Conservation (phyloP, 495 filamentous ascomycete species). For the Aspergillus olivimuriae region DNA sequence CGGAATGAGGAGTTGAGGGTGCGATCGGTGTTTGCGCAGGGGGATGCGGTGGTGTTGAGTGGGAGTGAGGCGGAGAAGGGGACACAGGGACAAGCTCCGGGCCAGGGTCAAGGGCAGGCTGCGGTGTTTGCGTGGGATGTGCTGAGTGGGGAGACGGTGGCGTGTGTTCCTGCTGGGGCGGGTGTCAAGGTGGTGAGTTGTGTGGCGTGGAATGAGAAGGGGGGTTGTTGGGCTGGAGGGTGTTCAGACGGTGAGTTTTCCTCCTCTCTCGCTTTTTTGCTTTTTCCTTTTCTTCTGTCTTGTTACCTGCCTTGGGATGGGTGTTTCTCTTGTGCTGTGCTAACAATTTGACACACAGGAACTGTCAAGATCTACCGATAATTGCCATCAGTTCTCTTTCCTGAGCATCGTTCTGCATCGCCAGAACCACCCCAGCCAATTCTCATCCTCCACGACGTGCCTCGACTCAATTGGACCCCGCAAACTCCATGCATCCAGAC, state of each 20-base stretch:
- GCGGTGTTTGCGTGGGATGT: conserved; percentile 82
- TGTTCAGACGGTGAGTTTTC: conserved; percentile 49
- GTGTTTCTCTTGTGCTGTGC: conserved; percentile 5
- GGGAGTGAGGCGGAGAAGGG: conserved; percentile 63
- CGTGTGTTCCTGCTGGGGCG: conserved; percentile 51
- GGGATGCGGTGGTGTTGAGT: conserved; percentile 70
- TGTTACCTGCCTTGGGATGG: background rate
- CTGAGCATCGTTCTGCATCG: no score
- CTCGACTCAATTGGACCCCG: no score
- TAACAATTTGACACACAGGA: conserved; percentile 10
- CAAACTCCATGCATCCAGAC: no score
- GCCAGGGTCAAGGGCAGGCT: conserved; percentile 26
- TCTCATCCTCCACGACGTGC: no score
- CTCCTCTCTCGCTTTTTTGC: background rate
- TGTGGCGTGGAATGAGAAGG: conserved; percentile 68
- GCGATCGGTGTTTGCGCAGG: conserved; percentile 63
- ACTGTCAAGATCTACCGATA: conserved; percentile 21
- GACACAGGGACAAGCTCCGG: conserved; percentile 2
- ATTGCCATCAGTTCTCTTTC: no score
- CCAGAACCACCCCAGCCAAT: no score
- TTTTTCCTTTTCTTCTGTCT: conserved; percentile 2
- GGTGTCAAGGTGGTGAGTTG: conserved; percentile 52
- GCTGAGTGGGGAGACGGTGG: conserved; percentile 63
- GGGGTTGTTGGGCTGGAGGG: conserved; percentile 59
- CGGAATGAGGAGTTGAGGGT: conserved; percentile 65